phyloP scores from a whole-genome alignment of 2,329 filamentous ascomycete genomes.

The Xylariaceae sp. region DNA sequence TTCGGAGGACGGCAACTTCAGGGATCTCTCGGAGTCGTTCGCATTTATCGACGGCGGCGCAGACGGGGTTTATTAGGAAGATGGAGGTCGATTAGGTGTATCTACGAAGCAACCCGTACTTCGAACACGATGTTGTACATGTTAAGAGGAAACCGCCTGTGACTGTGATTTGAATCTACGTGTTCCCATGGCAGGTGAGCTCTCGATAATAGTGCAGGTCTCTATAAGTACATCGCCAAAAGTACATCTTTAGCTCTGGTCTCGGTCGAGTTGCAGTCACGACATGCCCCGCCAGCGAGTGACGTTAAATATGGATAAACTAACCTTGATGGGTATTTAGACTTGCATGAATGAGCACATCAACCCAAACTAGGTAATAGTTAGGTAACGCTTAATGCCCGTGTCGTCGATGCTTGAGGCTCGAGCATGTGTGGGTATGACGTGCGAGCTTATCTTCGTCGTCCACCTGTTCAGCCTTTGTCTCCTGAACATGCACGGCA shows the following conservation, averaged over 20 bases:
- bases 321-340: too few relatives aligned
- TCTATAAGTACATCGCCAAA: too few relatives aligned
- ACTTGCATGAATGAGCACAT: too few relatives aligned
- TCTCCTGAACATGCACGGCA: background rate
- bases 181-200: background rate
- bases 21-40: slow-evolving; percentile 3
- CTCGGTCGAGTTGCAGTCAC: too few relatives aligned
- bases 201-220: background rate
- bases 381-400: too few relatives aligned
- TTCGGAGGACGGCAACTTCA: slow-evolving; percentile 8
- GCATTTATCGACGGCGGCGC: slow-evolving; percentile 22
- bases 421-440: background rate
- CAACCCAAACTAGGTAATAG: too few relatives aligned
- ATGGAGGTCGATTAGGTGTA: background rate
- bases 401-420: too few relatives aligned
- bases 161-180: background rate
- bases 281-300: too few relatives aligned
- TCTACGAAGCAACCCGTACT: background rate
- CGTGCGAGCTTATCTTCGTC: background rate
- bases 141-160: background rate
- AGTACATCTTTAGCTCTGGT: too few relatives aligned
- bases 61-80: background rate
- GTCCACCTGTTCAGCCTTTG: background rate
- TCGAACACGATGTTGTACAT: background rate
- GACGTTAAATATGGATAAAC: too few relatives aligned